A percentile compares a stretch with the other conserved stretches of the same genome.
These are phyloP conservation scores for Cercophora sp. DNA, from an alignment of 495 filamentous ascomycete species.

Conservation along the genomic window DNA sequence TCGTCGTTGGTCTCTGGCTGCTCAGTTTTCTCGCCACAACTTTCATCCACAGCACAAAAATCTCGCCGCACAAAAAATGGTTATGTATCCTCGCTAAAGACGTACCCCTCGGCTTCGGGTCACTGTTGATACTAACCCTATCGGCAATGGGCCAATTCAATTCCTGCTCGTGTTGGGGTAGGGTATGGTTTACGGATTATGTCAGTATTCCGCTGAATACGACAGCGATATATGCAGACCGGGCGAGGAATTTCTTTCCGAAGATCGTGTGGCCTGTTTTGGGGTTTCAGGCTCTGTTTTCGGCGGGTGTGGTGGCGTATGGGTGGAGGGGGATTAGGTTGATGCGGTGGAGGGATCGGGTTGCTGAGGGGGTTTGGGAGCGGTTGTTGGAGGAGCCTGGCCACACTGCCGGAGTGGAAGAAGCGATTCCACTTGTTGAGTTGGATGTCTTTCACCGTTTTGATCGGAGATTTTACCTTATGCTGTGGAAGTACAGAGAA, in stretches of 20 bases:
- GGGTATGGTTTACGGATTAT: not conserved
- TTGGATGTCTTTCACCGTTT: no score
- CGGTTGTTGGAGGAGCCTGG: no score
- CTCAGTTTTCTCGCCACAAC: not conserved
- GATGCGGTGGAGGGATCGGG: conserved; percentile 3
- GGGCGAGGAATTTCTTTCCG: not conserved
- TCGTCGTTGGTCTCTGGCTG: not conserved
- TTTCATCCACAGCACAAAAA: not conserved
- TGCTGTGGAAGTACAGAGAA: no score
- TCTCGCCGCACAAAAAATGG: not conserved
- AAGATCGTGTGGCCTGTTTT: not conserved
- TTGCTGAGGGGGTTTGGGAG: not conserved
- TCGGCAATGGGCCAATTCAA: not conserved
- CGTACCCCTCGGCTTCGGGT: not conserved
- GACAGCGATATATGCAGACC: not conserved
- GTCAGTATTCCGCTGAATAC: not conserved
- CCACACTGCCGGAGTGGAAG: no score
- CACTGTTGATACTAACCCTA: not conserved
- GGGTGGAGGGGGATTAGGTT: not conserved
- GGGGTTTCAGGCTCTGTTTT: not conserved
- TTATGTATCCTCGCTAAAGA: not conserved
- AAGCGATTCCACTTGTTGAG: no score
- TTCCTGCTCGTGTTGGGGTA: conserved; percentile 1
- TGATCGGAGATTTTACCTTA: no score
- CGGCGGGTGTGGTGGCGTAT: not conserved